These are phyloP conservation scores for Botrytis medusae DNA, from an alignment of 2,329 filamentous ascomycete species.

Conservation along the genomic window DNA sequence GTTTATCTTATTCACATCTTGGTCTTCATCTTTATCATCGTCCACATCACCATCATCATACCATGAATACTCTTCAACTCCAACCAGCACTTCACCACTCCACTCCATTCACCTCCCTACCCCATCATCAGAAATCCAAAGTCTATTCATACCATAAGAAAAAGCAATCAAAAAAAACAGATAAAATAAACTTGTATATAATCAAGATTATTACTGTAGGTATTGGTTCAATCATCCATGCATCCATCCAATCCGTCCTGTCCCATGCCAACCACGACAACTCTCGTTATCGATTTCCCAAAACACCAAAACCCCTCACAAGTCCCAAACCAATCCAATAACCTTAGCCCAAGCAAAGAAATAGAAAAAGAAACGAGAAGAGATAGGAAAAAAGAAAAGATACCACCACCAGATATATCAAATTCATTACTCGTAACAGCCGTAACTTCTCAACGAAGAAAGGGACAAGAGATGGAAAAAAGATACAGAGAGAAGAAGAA, in stretches of 20 bases:
- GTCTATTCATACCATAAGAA: not conserved
- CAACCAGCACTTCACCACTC: not conserved
- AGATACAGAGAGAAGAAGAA: not conserved
- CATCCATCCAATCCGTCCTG: not conserved
- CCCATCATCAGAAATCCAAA: not conserved
- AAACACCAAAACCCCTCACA: not conserved
- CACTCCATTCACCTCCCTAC: not conserved
- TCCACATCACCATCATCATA: not conserved
- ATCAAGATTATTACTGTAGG: slow-evolving; percentile 10
- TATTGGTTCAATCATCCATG: not conserved
- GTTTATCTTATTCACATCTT: not conserved
- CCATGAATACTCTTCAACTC: not conserved
- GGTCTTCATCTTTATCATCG: not conserved
- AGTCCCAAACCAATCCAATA: not conserved
- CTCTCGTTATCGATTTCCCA: not conserved
- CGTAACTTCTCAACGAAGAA: not conserved
- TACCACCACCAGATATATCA: slow-evolving; percentile 3
- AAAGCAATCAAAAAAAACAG: not conserved
- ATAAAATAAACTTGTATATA: slow-evolving; percentile 13
- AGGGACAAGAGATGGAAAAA: not conserved
- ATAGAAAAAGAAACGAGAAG: not conserved
- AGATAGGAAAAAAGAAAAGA: not conserved
- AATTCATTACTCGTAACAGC: slow-evolving; percentile 13
- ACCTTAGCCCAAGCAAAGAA: not conserved
- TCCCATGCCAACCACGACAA: not conserved